phyloP scores from a whole-genome alignment of 108 stramenopile species.

The Nitzschia putrida region DNA sequence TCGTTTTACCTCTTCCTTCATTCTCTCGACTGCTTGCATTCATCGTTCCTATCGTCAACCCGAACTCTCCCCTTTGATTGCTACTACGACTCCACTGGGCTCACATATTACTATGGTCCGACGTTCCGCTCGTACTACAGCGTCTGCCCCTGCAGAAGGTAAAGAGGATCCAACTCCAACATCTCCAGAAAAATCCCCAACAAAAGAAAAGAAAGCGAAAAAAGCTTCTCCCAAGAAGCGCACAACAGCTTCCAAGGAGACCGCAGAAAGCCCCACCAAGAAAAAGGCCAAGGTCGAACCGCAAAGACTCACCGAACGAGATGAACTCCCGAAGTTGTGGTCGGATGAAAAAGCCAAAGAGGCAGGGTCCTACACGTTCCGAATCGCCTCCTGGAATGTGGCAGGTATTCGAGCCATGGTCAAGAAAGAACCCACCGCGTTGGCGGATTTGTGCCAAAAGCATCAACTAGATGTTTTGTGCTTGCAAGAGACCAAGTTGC shows the following conservation, averaged over 20 bases:
- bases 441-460: constrained; percentile 54
- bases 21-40: too few species aligned
- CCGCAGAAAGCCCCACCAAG: constrained; percentile 19
- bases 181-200: background rate
- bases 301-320: constrained; percentile 77
- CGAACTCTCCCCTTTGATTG: too few species aligned
- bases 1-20: too few species aligned
- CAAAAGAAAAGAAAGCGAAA: background rate
- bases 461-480: constrained; percentile 85
- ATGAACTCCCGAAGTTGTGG: constrained; percentile 68
- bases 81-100: too few species aligned
- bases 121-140: too few species aligned
- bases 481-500: constrained; percentile 90
- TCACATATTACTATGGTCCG: too few species aligned
- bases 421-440: constrained; percentile 65
- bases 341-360: constrained; percentile 23
- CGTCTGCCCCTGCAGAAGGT: too few species aligned
- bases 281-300: constrained; percentile 46
- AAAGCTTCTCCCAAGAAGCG: background rate
- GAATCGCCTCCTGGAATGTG: constrained; percentile 91
- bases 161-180: background rate
- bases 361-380: constrained; percentile 68
- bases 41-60: too few species aligned
- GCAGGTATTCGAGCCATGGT: constrained; percentile 86
- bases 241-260: background rate